These are phyloP conservation scores for Neoascochyta sp. DNA, from an alignment of 2,329 filamentous ascomycete genomes.

Conservation along the genomic window DNA sequence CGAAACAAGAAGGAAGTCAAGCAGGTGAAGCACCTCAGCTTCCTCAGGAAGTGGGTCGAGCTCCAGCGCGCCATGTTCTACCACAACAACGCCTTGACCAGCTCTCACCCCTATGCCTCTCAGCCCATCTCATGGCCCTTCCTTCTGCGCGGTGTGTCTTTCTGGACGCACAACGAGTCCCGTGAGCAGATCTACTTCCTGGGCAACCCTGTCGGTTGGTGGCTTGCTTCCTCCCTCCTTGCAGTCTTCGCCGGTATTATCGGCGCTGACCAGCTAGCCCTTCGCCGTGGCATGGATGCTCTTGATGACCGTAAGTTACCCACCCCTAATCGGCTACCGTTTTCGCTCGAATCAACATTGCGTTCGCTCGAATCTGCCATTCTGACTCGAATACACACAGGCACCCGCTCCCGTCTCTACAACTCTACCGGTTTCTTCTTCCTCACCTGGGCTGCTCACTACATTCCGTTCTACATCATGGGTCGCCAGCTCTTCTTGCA, in stretches of 20 bases:
- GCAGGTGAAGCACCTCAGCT: slow-evolving; percentile 78
- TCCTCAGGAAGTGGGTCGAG: slow-evolving; percentile 93
- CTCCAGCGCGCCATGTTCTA: slow-evolving; percentile 98
- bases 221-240: slow-evolving; percentile 86
- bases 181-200: slow-evolving; percentile 98
- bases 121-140: slow-evolving; percentile 98
- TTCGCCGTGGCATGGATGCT: slow-evolving; percentile 88
- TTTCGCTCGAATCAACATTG: too few species aligned
- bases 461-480: slow-evolving; percentile 97
- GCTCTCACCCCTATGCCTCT: slow-evolving; percentile 92
- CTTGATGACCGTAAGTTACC: slow-evolving; percentile 81
- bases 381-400: slow-evolving; percentile 41
- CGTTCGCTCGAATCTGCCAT: too few species aligned
- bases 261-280: slow-evolving; percentile 86
- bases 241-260: slow-evolving; percentile 92
- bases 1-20: slow-evolving; percentile 73
- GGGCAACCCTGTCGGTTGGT: slow-evolving; percentile 96
- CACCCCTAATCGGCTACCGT: too few species aligned
- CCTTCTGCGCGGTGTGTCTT: slow-evolving; percentile 92
- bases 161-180: slow-evolving; percentile 97
- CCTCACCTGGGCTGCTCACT: slow-evolving; percentile 95
- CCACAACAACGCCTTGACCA: slow-evolving; percentile 97
- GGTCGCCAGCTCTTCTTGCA: slow-evolving; percentile 96
- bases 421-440: slow-evolving; percentile 99
- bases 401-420: slow-evolving; percentile 88